Conservation (phyloP, 2,329 filamentous ascomycete genomes). For the Dactylellina sp. region DNA sequence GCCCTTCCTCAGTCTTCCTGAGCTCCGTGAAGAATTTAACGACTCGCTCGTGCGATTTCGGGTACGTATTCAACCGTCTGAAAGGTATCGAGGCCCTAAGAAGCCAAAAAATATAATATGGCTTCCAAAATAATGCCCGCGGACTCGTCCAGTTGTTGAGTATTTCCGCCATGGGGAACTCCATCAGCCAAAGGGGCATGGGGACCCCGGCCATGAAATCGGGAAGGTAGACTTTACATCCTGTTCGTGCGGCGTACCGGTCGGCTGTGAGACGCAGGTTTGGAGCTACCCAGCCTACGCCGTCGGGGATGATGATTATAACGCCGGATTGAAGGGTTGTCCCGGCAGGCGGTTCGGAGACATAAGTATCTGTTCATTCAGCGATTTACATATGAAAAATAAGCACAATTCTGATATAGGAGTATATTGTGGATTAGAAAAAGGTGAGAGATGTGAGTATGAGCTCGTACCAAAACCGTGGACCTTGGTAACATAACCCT, state of each 20-base stretch:
- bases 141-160: slow-evolving; percentile 24
- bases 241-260: slow-evolving; percentile 68
- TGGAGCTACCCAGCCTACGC: slow-evolving; percentile 70
- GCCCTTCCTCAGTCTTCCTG: slow-evolving; percentile 22
- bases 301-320: slow-evolving; percentile 69
- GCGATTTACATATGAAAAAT: too few relatives aligned
- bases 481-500: slow-evolving; percentile 25
- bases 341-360: slow-evolving; percentile 13
- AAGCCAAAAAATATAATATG: slow-evolving; percentile 32
- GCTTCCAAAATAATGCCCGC: slow-evolving; percentile 14
- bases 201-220: slow-evolving; percentile 68
- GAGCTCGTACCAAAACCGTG: slow-evolving; percentile 33
- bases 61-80: slow-evolving; percentile 2
- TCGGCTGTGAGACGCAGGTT: slow-evolving; percentile 70
- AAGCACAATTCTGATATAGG: too few relatives aligned
- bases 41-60: slow-evolving; percentile 16
- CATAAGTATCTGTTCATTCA: slow-evolving; percentile 39
- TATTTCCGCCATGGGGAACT: slow-evolving; percentile 34
- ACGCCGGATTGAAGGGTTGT: neutral
- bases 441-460: too few relatives aligned
- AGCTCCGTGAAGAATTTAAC: slow-evolving; percentile 20
- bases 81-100: slow-evolving; percentile 15
- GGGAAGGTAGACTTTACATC: slow-evolving; percentile 68
- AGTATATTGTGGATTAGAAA: too few relatives aligned
- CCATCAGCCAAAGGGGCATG: slow-evolving; percentile 20